Evolutionary conservation across 345 rosid species (phyloP), one percentile per base, ranked within the genome.

Genomic region (Camelina sativa): DNA sequence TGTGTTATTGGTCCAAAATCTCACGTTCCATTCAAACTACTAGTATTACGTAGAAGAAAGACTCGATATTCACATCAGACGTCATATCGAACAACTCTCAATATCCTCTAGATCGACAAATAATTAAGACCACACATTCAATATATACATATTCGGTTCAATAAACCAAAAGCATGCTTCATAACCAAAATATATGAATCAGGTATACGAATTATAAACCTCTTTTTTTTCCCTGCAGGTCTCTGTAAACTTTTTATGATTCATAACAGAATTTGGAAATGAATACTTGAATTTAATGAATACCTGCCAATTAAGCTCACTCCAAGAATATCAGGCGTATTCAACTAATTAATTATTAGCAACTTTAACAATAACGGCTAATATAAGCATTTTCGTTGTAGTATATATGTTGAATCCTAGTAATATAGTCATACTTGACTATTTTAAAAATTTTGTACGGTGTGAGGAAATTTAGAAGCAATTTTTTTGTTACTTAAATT

Each of bases 1-100:
- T 6, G n/a, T 46, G 19, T 6, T 46, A 46, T n/a, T n/a, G 51
- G 51, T 46, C 19, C 51, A 25, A 25, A 46, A n/a, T 46, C 51
- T n/a, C 51, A 47, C 51, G 51, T n/a, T 47, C 51, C 20, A 47
- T 47, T 47, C 51, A 47, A n/a, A n/a, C 10, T 47, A n/a, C 51
- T n/a, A n/a, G 19, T 47, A n/a, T 47, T 47, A 47, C 51, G 51
- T 47, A n/a, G 10, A n/a, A 47, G 3, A 47, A n/a, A n/a, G 19
- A 6, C 51, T n/a, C 19, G 7, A 50, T 50, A 50, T 17, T 50
- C 12, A 50, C 8, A 17, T 16, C 23, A 16, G 23, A 48, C 23
- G 11, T 17, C 11, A 48, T 50, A 17, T 17, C 6, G 54, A 50
- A 17, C 54, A 50, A 50, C 54, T 17, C 54, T 50, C 54, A 17